phyloP scores from a whole-genome alignment of 352 stramenopile genomes.

The Phytophthora pistaciae region DNA sequence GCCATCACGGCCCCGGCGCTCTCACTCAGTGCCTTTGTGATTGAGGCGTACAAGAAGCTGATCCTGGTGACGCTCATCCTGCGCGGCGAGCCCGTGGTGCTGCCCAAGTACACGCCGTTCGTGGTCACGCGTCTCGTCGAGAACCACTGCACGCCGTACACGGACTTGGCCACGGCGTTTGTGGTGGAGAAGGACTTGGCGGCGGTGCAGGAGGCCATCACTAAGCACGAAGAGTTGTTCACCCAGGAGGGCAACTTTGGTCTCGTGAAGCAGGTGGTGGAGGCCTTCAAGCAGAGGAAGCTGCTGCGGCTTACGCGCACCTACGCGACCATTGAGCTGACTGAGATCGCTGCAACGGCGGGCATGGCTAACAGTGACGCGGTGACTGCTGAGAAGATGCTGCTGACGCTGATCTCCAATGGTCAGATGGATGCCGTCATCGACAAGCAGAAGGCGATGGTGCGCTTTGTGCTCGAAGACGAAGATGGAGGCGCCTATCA shows the following conservation, averaged over 20 bases:
- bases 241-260: conserved; percentile 72
- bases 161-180: conserved; percentile 67
- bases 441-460: conserved; percentile 81
- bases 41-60: conserved; percentile 89
- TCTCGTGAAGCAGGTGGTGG: conserved; percentile 82
- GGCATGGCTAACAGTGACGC: conserved; percentile 47
- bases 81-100: conserved; percentile 52
- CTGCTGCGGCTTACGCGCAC: conserved; percentile 80
- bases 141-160: conserved; percentile 69
- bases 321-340: conserved; percentile 80
- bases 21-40: conserved; percentile 78
- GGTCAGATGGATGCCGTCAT: conserved; percentile 73
- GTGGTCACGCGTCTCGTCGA: conserved; percentile 80
- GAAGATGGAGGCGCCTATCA: conserved; percentile 39
- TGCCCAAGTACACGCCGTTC: conserved; percentile 87
- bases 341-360: conserved; percentile 62
- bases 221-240: conserved; percentile 60
- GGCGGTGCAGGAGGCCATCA: conserved; percentile 40
- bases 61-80: conserved; percentile 75
- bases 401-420: conserved; percentile 62
- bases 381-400: conserved; percentile 63
- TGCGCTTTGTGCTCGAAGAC: conserved; percentile 80
- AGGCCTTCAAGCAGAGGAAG: conserved; percentile 74
- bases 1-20: conserved; percentile 78
- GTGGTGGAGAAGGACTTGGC: conserved; percentile 46